These are phyloP conservation scores for Comarum palustre DNA, from an alignment of 306 rosid genomes.

Conservation along the genomic window DNA sequence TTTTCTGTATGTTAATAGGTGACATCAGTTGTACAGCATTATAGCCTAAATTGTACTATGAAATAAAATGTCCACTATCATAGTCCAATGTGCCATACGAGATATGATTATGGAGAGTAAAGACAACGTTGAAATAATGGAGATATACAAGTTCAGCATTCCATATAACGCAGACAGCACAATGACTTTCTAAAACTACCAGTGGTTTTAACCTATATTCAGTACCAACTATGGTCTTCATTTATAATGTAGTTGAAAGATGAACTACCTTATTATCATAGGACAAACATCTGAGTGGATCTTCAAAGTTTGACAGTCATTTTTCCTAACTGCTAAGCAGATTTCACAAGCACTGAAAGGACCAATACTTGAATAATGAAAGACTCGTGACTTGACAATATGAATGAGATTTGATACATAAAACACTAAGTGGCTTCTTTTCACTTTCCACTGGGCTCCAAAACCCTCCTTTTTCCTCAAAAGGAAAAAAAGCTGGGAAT, in stretches of 20 bases:
- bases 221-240: not conserved
- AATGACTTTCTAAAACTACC: not conserved
- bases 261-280: not conserved
- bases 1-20: slow-evolving; percentile 33
- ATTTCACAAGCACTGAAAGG: slow-evolving; percentile 20
- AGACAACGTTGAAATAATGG: not conserved
- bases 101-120: not conserved
- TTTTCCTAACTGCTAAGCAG: slow-evolving; percentile 11
- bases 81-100: not conserved
- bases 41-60: slow-evolving; percentile 1
- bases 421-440: slow-evolving; percentile 27
- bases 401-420: not conserved
- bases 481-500: slow-evolving; percentile 1
- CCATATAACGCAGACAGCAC: not conserved
- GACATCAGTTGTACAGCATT: slow-evolving; percentile 16
- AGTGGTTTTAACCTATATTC: too few species aligned
- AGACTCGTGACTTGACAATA: too few species aligned
- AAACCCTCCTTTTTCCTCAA: slow-evolving; percentile 8
- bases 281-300: not conserved
- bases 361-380: not conserved
- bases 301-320: not conserved
- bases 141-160: not conserved
- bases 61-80: slow-evolving; percentile 8
- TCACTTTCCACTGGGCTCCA: slow-evolving; percentile 8
- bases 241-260: not conserved